Percentiles rank a stretch among this genome's conserved stretches.
phyloP scores from a whole-genome alignment of 176 grass and related monocot species.

The Neostapfia colusana region DNA sequence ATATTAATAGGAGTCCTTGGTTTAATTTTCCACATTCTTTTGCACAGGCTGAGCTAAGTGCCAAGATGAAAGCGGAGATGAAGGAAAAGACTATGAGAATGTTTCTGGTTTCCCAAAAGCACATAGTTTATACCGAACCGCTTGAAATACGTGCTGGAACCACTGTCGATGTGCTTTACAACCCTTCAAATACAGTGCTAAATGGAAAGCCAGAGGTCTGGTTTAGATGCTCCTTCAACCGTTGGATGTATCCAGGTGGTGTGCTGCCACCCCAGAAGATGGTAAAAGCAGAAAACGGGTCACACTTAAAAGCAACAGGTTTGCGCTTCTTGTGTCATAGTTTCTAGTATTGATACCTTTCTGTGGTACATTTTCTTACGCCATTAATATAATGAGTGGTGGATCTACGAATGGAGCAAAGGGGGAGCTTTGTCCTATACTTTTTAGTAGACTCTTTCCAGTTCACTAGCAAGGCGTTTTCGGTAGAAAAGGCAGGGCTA shows the following conservation, averaged over 20 bases:
- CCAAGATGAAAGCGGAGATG: conserved; percentile 74
- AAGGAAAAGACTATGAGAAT: conserved; percentile 81
- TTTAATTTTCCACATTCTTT: conserved; percentile 18
- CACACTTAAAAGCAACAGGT: conserved; percentile 84
- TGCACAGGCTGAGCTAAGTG: conserved; percentile 61
- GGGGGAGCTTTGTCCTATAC: no score
- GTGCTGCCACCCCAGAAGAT: conserved; percentile 74
- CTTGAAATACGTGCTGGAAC: conserved; percentile 76
- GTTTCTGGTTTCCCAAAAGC: conserved; percentile 90
- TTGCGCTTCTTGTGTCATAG: conserved; percentile 30
- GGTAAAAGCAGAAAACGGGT: conserved; percentile 55
- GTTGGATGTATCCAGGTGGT: conserved; percentile 78
- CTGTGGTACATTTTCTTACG: conserved; percentile 1
- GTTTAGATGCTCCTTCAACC: conserved; percentile 87
- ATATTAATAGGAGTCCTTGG: no score
- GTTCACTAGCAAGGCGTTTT: background rate
- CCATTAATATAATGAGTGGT: conserved; percentile 6
- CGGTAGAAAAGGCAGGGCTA: background rate
- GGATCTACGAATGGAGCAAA: background rate
- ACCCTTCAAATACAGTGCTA: conserved; percentile 78
- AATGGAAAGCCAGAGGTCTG: conserved; percentile 81
- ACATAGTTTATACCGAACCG: conserved; percentile 89
- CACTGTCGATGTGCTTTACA: conserved; percentile 70
- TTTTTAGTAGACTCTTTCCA: background rate
- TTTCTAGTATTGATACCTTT: conserved; percentile 20